phyloP scores from a whole-genome alignment of 768 basidiomycete species.

The Boletus pseudopeckii region DNA sequence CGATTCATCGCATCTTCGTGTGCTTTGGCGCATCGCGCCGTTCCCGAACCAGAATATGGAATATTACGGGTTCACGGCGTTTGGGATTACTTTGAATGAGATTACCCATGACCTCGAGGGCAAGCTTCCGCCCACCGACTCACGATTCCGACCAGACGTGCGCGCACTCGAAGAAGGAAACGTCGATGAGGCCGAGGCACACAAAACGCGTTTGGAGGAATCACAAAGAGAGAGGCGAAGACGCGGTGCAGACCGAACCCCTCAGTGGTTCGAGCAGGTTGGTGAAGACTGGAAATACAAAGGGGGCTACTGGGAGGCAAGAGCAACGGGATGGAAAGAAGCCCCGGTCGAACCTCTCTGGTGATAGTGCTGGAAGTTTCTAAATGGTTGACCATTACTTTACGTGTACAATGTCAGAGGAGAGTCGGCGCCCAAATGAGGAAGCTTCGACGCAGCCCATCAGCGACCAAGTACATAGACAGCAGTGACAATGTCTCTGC shows the following conservation, averaged over 20 bases:
- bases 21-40: constrained; percentile 74
- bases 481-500: constrained; percentile 18
- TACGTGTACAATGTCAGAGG: neutral
- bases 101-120: constrained; percentile 61
- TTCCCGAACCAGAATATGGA: constrained; percentile 70
- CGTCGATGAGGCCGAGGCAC: constrained; percentile 63
- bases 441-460: neutral
- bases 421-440: neutral
- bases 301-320: constrained; percentile 83
- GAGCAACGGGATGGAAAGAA: constrained; percentile 61
- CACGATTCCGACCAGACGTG: constrained; percentile 77
- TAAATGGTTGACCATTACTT: no score
- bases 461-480: neutral
- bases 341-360: constrained; percentile 52
- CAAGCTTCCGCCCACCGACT: constrained; percentile 76
- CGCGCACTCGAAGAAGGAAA: constrained; percentile 78
- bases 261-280: constrained; percentile 73
- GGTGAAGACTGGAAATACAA: constrained; percentile 71
- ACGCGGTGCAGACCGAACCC: constrained; percentile 52
- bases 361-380: constrained; percentile 34
- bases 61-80: constrained; percentile 81
- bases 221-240: constrained; percentile 70
- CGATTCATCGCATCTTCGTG: constrained; percentile 63
- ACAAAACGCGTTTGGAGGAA: constrained; percentile 73
- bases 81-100: constrained; percentile 79